These are phyloP conservation scores for Chloromonas sp. DNA, from an alignment of 163 green algal genomes.

Conservation along the genomic window DNA sequence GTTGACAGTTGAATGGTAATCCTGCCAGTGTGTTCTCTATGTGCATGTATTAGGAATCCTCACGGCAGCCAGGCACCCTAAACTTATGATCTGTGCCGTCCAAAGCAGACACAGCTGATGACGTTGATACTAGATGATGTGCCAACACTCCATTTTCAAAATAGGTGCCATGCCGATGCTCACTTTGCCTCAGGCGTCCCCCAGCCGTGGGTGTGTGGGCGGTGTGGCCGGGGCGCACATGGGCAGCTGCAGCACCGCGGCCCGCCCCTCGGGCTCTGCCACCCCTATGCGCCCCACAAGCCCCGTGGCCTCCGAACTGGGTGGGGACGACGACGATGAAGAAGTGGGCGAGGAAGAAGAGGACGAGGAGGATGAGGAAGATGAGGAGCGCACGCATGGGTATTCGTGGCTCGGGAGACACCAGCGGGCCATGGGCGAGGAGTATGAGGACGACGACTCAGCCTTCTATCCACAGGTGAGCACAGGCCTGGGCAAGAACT, in stretches of 20 bases:
- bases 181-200: no score
- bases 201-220: no score
- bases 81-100: no score
- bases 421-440: neutral
- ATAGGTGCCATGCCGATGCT: neutral
- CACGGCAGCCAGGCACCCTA: no score
- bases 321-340: neutral
- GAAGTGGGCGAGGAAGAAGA: neutral
- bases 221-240: neutral
- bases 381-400: neutral
- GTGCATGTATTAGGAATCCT: no score
- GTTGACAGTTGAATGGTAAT: no score
- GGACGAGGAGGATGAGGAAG: conserved; percentile 4
- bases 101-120: no score
- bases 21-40: no score
- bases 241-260: conserved; percentile 15
- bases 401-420: neutral
- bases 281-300: neutral
- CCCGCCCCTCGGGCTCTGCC: neutral
- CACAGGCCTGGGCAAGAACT: no score
- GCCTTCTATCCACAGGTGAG: conserved; percentile 3
- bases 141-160: neutral
- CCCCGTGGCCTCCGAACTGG: neutral
- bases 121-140: neutral
- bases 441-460: conserved; percentile 5